Evolutionary conservation across 2,329 filamentous ascomycete species (phyloP).

Genomic region (Colletotrichum echinochloae): DNA sequence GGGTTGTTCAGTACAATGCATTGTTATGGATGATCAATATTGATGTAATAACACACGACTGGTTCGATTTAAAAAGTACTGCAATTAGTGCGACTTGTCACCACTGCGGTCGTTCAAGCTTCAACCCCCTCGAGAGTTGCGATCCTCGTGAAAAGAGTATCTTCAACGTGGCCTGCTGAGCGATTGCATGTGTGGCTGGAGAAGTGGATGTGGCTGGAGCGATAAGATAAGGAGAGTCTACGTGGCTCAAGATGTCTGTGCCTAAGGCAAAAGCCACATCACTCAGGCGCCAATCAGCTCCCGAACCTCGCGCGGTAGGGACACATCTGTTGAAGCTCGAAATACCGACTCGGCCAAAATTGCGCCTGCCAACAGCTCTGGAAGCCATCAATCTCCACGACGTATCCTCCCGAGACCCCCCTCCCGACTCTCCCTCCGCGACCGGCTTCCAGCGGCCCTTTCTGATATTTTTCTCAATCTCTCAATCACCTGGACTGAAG

Average conservation of each 20-base stretch:
- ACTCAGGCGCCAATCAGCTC: conserved; percentile 40
- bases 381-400: conserved; percentile 41
- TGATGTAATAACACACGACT: neutral
- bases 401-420: conserved; percentile 25
- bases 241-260: conserved; percentile 4
- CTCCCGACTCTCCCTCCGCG: conserved; percentile 19
- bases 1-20: no score
- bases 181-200: neutral
- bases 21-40: neutral
- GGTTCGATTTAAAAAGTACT: neutral
- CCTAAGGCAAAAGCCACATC: conserved; percentile 37
- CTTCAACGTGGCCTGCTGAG: neutral
- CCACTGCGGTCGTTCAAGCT: neutral
- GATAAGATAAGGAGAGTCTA: conserved; percentile 15
- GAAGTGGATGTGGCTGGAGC: neutral
- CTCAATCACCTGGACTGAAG: conserved; percentile 1
- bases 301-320: conserved; percentile 39
- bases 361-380: conserved; percentile 41
- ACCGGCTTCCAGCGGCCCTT: conserved; percentile 40
- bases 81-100: no score
- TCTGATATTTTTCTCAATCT: neutral
- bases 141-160: neutral
- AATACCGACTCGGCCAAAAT: conserved; percentile 41
- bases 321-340: conserved; percentile 43
- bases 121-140: neutral